Evolutionary conservation across 306 rosid genomes (phyloP), one percentile per base, ranked within the genome.

Genomic region (Prunus salicina): DNA sequence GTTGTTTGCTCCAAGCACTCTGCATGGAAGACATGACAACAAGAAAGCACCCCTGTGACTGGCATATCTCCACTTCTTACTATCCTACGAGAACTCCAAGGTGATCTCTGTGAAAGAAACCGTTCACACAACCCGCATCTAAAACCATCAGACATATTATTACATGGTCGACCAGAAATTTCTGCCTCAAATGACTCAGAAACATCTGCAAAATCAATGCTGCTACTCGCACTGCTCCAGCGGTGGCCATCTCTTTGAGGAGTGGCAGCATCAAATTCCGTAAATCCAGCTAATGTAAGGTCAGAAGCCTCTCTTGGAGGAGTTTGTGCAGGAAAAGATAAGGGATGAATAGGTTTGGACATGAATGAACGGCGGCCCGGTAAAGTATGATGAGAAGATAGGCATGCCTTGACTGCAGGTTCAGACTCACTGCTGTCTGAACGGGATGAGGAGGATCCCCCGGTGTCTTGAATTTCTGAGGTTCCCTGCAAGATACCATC

Each of bases 1-100:
- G 91, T 95, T 34, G 89, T 77, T 72, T 89, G 97, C 67, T 92
- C 96, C 83, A 95, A 84, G 82, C 99, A 95, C 74, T 91, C 97
- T 11, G 96, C 97, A 76, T 92, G 97, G 75, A 89, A 92, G 64
- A 85, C 91, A 63, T 95, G 98, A 49, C 82, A 71, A 68, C 97
- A 95, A 10, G 92, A 86, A 78, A 92, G 97, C 73, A 95, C 93
- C 41, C 96, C 94, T 0, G 91, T 78, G 6, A 88, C 82, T 22
- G 97, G 97, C 97, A 95, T 88, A 88, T 92, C 97, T 50, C 90
- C 87, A 77, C 97, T 92, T 83, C 90, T 90, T 80, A 92, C 96
- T 32, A 95, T 95, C 19, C 96, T 82, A 24, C 91, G 91, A 52
- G 90, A 84, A 80, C 97, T 86, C 97, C 97, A 95, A 19, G 97